Evolutionary conservation across 1,139 yeast species (phyloP).

Genomic region (Taphrina wiesneri): DNA sequence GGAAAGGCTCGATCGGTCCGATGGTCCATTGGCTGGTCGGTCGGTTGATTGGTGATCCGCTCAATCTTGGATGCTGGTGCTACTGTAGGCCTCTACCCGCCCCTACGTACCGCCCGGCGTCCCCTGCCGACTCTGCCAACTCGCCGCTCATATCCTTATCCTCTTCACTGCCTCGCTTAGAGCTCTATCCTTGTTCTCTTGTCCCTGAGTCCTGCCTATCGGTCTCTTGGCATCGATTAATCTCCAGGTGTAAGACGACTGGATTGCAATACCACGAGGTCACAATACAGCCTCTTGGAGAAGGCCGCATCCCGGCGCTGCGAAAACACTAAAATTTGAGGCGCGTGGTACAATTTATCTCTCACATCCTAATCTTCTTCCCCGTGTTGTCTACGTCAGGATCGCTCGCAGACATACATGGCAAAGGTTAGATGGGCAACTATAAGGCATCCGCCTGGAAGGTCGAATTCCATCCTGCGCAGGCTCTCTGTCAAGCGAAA

Average conservation of each 20-base stretch:
- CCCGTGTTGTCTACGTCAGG: slow-evolving; percentile 5
- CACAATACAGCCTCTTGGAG: not conserved
- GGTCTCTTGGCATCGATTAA: too few species aligned
- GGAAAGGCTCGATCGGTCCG: not conserved
- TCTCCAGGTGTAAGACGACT: not conserved
- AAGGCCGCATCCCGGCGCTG: not conserved
- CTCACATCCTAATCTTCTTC: not conserved
- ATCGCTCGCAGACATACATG: not conserved
- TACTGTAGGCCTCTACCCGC: not conserved
- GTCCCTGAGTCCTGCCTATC: too few species aligned
- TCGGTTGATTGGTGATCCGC: not conserved
- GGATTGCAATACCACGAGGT: not conserved
- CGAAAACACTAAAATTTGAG: not conserved
- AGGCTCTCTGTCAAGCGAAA: slow-evolving; percentile 21
- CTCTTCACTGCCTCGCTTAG: too few species aligned
- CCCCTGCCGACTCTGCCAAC: not conserved
- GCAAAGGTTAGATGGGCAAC: slow-evolving; percentile 74
- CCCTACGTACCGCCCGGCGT: not conserved
- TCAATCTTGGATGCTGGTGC: not conserved
- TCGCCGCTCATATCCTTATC: too few species aligned
- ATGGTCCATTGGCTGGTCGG: not conserved
- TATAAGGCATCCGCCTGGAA: slow-evolving; percentile 73
- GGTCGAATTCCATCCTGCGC: slow-evolving; percentile 48
- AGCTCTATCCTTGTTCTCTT: too few species aligned
- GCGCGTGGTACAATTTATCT: slow-evolving; percentile 6